phyloP scores from a whole-genome alignment of 345 rosid genomes.

The Corymbia maculata region DNA sequence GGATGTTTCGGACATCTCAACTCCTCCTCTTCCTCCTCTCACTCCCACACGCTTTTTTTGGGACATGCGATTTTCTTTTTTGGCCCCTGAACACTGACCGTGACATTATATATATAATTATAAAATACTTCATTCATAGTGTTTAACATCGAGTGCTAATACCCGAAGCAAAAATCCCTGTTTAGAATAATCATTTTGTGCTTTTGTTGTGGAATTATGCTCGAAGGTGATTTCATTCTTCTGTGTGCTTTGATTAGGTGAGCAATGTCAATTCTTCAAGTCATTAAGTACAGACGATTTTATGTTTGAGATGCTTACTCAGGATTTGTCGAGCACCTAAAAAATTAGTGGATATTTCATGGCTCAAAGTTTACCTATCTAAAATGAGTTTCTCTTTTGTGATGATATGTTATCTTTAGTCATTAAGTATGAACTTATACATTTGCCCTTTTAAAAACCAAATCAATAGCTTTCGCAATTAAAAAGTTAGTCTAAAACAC shows the following conservation, averaged over 20 bases:
- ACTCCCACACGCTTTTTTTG: not conserved
- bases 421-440: not conserved
- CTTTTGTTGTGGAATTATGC: not conserved
- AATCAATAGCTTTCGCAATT: not conserved
- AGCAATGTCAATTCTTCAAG: rapidly evolving
- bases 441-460: rapidly evolving
- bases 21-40: not conserved
- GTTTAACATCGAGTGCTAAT: not conserved
- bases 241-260: rapidly evolving
- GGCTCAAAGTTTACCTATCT: not conserved
- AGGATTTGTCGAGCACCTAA: rapidly evolving
- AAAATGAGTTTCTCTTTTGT: not conserved
- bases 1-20: not conserved
- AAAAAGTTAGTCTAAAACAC: not conserved
- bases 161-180: not conserved
- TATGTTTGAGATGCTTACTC: not conserved
- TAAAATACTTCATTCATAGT: not conserved
- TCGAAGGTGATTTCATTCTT: not conserved
- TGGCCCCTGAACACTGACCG: not conserved
- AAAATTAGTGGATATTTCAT: not conserved
- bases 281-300: not conserved
- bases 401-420: not conserved
- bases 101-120: not conserved
- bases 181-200: not conserved
- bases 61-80: not conserved